Conservation (phyloP, 2,329 filamentous ascomycete species). For the Plenodomus tracheiphilus region DNA sequence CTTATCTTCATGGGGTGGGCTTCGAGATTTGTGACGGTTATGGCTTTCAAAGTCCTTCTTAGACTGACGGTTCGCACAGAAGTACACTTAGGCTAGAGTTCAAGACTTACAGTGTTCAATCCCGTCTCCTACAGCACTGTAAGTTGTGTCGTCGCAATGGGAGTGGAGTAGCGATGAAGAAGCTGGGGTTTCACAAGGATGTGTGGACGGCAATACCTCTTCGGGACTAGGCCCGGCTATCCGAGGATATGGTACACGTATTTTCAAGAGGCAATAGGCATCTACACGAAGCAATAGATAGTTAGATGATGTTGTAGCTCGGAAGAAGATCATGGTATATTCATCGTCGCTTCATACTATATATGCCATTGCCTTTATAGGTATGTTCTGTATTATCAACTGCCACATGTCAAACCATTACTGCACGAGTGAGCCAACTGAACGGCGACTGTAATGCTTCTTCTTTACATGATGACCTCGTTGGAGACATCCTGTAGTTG, state of each 20-base stretch:
- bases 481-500: constrained; percentile 74
- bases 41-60: no score
- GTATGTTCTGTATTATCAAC: background rate
- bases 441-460: background rate
- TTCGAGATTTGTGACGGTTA: no score
- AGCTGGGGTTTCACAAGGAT: background rate
- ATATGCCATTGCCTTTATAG: constrained; percentile 1
- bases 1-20: no score
- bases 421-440: background rate
- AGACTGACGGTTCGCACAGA: no score
- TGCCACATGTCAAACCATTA: background rate
- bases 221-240: constrained; percentile 14
- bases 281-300: no score
- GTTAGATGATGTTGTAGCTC: background rate
- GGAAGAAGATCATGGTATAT: background rate
- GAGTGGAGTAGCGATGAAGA: background rate
- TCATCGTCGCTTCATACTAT: background rate
- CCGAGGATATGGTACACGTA: constrained; percentile 1
- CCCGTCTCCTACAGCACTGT: no score
- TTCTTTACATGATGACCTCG: constrained; percentile 82
- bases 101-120: no score
- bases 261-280: no score
- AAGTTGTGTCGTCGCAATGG: background rate
- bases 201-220: constrained; percentile 4
- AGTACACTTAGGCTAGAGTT: no score